These are phyloP conservation scores for Epichloe brachyelytri DNA, from an alignment of 2,329 filamentous ascomycete genomes.

Conservation along the genomic window DNA sequence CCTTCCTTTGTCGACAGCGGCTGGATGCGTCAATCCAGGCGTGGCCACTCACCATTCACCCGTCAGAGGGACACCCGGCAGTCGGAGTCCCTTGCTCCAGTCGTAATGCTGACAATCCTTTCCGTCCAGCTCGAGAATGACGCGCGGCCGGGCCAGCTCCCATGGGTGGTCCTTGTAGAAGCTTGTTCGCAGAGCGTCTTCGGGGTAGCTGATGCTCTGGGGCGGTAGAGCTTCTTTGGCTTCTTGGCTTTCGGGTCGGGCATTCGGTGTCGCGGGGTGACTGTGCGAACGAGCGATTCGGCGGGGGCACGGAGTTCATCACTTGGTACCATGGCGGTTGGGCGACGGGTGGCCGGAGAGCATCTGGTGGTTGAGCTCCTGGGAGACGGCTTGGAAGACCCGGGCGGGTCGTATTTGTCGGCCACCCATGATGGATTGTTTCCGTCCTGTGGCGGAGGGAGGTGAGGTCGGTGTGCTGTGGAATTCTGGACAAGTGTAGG, in stretches of 20 bases:
- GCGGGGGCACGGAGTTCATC: conserved; percentile 42
- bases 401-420: conserved; percentile 33
- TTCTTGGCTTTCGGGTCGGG: conserved; percentile 31
- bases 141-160: conserved; percentile 81
- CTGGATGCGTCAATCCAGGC: neutral
- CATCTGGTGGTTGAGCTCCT: conserved; percentile 29
- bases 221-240: conserved; percentile 67
- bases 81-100: conserved; percentile 64
- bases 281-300: conserved; percentile 42
- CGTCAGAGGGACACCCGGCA: conserved; percentile 62
- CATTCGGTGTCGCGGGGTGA: conserved; percentile 33
- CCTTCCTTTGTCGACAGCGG: too few relatives aligned
- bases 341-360: conserved; percentile 20
- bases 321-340: conserved; percentile 37
- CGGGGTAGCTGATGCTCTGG: conserved; percentile 62
- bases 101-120: conserved; percentile 64
- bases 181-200: conserved; percentile 65
- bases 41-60: conserved; percentile 59
- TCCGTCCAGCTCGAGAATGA: conserved; percentile 76
- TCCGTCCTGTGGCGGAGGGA: neutral
- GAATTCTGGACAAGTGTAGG: neutral
- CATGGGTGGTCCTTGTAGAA: conserved; percentile 95
- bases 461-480: neutral
- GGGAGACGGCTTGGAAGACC: conserved; percentile 32
- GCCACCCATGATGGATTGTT: conserved; percentile 22